A percentile compares a stretch with the other conserved stretches of the same genome.
Evolutionary conservation across 139 green algal genomes (phyloP).

Genomic region (Mesotaenium endlicherianum): DNA sequence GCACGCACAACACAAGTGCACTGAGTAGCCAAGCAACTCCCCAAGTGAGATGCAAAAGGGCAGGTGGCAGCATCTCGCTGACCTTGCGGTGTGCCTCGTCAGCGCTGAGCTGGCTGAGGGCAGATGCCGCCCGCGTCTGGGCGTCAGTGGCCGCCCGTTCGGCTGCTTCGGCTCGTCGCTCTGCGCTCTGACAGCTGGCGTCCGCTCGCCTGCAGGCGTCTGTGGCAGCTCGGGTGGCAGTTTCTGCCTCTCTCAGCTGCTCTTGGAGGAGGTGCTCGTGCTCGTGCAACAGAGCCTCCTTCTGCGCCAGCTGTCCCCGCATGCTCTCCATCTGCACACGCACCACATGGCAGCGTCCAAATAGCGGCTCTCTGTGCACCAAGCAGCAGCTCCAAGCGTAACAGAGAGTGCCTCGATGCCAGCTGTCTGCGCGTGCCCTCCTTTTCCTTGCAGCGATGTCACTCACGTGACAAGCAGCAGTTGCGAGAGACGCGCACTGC

Average conservation of each 20-base stretch:
- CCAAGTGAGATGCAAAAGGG: no score
- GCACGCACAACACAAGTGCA: no score
- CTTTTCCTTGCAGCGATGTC: no score
- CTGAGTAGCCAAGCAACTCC: no score
- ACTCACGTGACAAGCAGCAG: no score
- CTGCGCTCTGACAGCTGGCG: not conserved
- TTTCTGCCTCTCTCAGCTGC: constrained; percentile 21
- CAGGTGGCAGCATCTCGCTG: no score
- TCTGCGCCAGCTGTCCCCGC: not conserved
- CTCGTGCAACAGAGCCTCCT: not conserved
- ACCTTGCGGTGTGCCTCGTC: constrained; percentile 21
- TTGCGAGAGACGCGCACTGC: no score
- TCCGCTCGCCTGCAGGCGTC: constrained; percentile 19
- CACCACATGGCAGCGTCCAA: not conserved
- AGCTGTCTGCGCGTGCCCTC: no score
- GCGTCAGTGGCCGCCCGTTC: constrained; percentile 20
- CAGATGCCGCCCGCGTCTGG: not conserved
- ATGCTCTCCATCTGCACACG: constrained; percentile 34
- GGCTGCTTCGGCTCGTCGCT: constrained; percentile 18
- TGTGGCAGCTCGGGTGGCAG: not conserved
- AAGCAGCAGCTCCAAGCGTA: no score
- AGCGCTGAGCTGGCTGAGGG: not conserved
- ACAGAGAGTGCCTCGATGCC: no score
- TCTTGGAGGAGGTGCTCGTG: not conserved
- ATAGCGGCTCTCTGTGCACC: no score